A percentile compares a stretch with the other conserved stretches of the same genome.
Conservation (phyloP, 73 alveolate species). For the Blepharisma japonicum region DNA sequence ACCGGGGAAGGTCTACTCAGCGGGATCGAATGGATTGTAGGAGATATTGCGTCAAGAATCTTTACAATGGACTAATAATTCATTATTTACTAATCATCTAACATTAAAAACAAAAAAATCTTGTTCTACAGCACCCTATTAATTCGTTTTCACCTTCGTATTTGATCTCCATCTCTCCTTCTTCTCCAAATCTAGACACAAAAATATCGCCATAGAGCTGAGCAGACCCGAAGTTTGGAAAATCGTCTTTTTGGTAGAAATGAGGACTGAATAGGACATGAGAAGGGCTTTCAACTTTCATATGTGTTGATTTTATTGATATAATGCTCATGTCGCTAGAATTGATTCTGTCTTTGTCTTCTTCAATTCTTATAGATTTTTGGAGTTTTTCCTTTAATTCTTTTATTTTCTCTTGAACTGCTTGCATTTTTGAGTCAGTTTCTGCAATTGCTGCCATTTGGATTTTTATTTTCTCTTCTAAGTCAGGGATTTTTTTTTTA, state of each 20-base stretch:
- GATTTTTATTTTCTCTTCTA: background rate
- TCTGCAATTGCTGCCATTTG: background rate
- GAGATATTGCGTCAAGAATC: slow-evolving; percentile 95
- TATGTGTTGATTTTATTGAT: no score
- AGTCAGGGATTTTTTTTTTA: background rate
- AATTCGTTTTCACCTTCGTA: background rate
- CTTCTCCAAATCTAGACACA: background rate
- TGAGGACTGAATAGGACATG: no score
- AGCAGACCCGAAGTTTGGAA: background rate
- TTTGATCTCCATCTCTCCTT: background rate
- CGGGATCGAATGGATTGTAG: slow-evolving; percentile 97
- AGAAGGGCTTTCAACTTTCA: no score
- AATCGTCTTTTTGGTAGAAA: no score
- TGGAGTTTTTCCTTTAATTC: background rate
- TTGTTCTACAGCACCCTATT: background rate
- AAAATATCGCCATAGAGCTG: background rate
- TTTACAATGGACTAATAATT: slow-evolving; percentile 85
- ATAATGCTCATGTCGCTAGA: no score
- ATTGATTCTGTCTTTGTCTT: background rate
- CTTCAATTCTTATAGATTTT: background rate
- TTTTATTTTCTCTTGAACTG: background rate
- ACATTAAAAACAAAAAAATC: background rate
- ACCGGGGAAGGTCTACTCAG: slow-evolving; percentile 95
- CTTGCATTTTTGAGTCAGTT: background rate
- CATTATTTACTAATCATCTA: background rate